Percentiles rank a stretch among this genome's conserved stretches.
Conservation (phyloP, 2,329 filamentous ascomycete species). For the Neoscytalidium dimidiatum region DNA sequence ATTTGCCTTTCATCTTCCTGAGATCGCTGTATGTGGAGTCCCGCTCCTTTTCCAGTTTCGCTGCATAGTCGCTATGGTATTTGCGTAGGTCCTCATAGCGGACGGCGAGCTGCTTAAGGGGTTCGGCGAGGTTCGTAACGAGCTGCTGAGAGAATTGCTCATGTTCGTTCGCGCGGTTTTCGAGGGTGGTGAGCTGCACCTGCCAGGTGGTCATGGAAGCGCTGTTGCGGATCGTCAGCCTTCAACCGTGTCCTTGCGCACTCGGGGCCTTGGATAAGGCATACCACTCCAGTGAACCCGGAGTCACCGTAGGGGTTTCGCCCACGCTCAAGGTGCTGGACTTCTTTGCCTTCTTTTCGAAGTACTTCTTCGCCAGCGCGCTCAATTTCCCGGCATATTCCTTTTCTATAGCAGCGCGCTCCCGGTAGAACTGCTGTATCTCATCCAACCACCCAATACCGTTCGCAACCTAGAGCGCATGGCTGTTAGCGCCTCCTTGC, state of each 20-base stretch:
- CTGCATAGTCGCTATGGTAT: conserved; percentile 83
- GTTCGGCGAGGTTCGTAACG: conserved; percentile 79
- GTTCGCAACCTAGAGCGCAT: conserved; percentile 62
- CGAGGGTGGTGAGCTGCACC: conserved; percentile 86
- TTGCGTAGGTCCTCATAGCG: conserved; percentile 93
- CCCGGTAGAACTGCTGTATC: conserved; percentile 95
- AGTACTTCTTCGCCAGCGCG: conserved; percentile 90
- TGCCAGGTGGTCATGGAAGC: conserved; percentile 97
- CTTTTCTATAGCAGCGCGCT: conserved; percentile 91
- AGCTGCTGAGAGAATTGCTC: conserved; percentile 81
- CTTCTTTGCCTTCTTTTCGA: conserved; percentile 94
- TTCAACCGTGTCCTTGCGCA: background rate
- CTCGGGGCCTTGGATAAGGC: conserved; percentile 19
- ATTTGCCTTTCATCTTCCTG: conserved; percentile 88
- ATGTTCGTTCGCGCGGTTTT: conserved; percentile 84
- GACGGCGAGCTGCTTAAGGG: conserved; percentile 70
- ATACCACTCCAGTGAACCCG: conserved; percentile 88
- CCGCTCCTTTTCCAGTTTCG: conserved; percentile 85
- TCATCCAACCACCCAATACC: conserved; percentile 96
- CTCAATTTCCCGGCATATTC: conserved; percentile 91
- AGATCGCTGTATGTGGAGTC: conserved; percentile 82
- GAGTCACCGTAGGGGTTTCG: conserved; percentile 88
- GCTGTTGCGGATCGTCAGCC: conserved; percentile 47
- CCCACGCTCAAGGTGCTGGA: conserved; percentile 86
- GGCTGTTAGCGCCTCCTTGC: background rate